A percentile compares a stretch with the other conserved stretches of the same genome.
Conservation (phyloP, 1,284 basidiomycete species). For the Nidula niveotomentosa region DNA sequence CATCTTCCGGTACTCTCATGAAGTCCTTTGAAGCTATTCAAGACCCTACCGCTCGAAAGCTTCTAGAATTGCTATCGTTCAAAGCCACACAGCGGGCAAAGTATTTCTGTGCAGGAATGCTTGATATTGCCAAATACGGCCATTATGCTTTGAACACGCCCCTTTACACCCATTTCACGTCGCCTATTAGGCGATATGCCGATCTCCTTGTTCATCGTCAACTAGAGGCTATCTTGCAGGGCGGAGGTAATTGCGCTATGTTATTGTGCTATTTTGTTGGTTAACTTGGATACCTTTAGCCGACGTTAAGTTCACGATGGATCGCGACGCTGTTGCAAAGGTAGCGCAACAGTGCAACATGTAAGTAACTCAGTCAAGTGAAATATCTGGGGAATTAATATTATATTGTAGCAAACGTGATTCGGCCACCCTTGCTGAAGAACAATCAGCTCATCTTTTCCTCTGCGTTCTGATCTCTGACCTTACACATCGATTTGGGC, state of each 20-base stretch:
- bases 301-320: conserved; percentile 93
- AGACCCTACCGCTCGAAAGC: conserved; percentile 70
- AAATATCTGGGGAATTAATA: conserved; percentile 2
- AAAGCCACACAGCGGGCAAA: conserved; percentile 93
- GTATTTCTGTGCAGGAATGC: conserved; percentile 99
- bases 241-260: conserved; percentile 56
- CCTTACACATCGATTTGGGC: conserved; percentile 92
- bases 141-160: conserved; percentile 93
- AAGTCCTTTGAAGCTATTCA: conserved; percentile 75
- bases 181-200: conserved; percentile 91
- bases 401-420: conserved; percentile 72
- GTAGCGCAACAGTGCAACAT: conserved; percentile 98
- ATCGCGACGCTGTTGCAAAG: conserved; percentile 96
- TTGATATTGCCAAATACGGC: conserved; percentile 97
- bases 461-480: conserved; percentile 93
- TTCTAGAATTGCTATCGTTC: conserved; percentile 80
- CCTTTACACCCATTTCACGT: conserved; percentile 97
- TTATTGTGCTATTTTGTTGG: not conserved
- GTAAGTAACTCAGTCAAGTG: conserved; percentile 38
- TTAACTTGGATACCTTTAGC: conserved; percentile 23
- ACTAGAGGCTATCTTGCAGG: conserved; percentile 85
- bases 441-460: conserved; percentile 95
- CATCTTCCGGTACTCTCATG: conserved; percentile 83
- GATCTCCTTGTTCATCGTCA: conserved; percentile 97
- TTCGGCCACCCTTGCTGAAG: conserved; percentile 90